Base-by-base conservation (phyloP, 192 early-diverging fungal species). In the Spizellomyces sp. region DNA sequence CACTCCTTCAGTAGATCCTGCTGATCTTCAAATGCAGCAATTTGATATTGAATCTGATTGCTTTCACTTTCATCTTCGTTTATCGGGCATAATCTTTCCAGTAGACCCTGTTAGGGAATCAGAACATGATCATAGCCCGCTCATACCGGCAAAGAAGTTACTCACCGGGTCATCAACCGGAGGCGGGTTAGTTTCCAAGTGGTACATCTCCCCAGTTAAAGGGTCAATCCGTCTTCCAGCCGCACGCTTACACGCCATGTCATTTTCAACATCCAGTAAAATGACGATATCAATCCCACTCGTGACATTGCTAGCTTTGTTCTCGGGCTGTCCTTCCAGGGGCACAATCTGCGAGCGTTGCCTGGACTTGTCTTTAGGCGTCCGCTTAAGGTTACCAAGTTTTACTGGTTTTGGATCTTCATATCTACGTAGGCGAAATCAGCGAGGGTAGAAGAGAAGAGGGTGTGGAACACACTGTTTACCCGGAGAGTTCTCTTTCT, bases 361-460 rank as follows among this genome's bases (percentile, higher is more conserved):
- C 52, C 72, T 65, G 8, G 64, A n/a, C 7, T 59, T 48, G 27
- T 67, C 67, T 8, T 64, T 55, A 10, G 62, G 62, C n/a, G 64
- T 68, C 17, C 87, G 63, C 62, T 88, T 88, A 3, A 85, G 74
- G 58, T 84, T 79, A 8, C 85, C 81, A 48, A 73, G 79, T 69
- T 87, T 88, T 14, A 84, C 74, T 14, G 84, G 84, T 61, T 88
- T 88, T 6, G 86, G 86, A 58, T 88, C 87, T 66, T 88, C 87
- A 67, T 88, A 87, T 4, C 84, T 86, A 50, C 27, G 27, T 9
- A 46, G 1, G 44, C 47, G 42, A 55, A 52, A 14, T 19, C 27
- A 58, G 10, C 27, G 58, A 14, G 47, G 58, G 45, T 22, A 15
- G 43, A 43, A 4, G 19, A 72, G 9, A n/a, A 4, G 8, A 7